phyloP scores from a whole-genome alignment of 225 moss, liverwort and hornwort genomes.

The Rhytidiadelphus loreus region DNA sequence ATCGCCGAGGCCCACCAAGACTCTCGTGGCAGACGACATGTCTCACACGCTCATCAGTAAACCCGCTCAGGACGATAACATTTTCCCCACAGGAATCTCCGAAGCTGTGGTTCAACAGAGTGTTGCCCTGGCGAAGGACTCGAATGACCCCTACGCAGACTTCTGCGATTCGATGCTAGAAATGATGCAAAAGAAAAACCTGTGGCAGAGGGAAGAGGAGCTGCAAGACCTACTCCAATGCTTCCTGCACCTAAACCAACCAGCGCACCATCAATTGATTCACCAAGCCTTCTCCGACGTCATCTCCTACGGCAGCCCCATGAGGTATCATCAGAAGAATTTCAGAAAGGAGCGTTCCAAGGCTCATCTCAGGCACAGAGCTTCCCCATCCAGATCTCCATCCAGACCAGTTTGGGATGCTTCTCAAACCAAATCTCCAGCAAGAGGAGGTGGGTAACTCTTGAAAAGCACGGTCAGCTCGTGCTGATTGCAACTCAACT shows the following conservation, averaged over 20 bases:
- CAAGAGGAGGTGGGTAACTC: not conserved
- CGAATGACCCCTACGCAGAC: constrained; percentile 29
- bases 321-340: not conserved
- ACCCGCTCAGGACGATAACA: not conserved
- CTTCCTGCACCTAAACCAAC: constrained; percentile 38
- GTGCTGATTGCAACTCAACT: not conserved
- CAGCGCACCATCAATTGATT: constrained; percentile 29
- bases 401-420: not conserved
- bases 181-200: constrained; percentile 44
- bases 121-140: constrained; percentile 44
- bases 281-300: constrained; percentile 37
- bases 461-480: not conserved
- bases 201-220: constrained; percentile 22
- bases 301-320: constrained; percentile 5
- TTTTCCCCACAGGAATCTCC: constrained; percentile 22
- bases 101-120: constrained; percentile 36
- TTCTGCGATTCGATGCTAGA: constrained; percentile 46
- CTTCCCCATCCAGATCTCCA: constrained; percentile 27
- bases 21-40: not conserved
- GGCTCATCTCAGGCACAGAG: not conserved
- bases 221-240: constrained; percentile 41
- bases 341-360: not conserved
- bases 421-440: constrained; percentile 6
- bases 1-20: not conserved
- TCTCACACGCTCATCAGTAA: not conserved